These are phyloP conservation scores for Dichomitus squalens DNA, from an alignment of 1,284 basidiomycete species.

Conservation along the genomic window DNA sequence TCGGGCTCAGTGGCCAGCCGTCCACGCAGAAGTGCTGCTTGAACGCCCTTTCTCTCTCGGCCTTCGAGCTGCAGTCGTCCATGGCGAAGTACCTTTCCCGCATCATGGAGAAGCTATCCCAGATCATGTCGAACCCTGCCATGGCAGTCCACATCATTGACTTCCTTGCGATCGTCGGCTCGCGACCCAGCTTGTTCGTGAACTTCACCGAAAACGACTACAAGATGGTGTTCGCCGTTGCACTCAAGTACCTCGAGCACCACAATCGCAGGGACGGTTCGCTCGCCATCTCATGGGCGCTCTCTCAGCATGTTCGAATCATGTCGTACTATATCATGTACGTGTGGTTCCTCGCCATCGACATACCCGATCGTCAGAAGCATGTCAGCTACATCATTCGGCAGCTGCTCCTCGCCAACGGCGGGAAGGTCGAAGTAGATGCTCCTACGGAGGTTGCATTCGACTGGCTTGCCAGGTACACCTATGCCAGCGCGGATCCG, in stretches of 20 bases:
- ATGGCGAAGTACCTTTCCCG: slow-evolving; percentile 81
- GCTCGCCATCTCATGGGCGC: slow-evolving; percentile 77
- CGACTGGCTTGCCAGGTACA: slow-evolving; percentile 96
- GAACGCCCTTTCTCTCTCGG: slow-evolving; percentile 86
- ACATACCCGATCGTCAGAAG: slow-evolving; percentile 81
- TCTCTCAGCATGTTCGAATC: slow-evolving; percentile 94
- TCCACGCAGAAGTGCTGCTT: slow-evolving; percentile 91
- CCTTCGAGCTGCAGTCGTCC: slow-evolving; percentile 87
- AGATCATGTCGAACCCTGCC: slow-evolving; percentile 93
- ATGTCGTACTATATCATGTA: slow-evolving; percentile 95
- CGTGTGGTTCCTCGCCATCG: slow-evolving; percentile 92
- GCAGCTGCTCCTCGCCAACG: slow-evolving; percentile 88
- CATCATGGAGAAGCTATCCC: slow-evolving; percentile 88
- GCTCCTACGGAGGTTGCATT: slow-evolving; percentile 96
- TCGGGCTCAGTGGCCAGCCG: slow-evolving; percentile 78
- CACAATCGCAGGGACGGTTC: slow-evolving; percentile 75
- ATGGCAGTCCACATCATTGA: slow-evolving; percentile 97
- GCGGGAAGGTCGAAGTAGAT: slow-evolving; percentile 75
- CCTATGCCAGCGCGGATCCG: slow-evolving; percentile 93
- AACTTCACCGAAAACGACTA: slow-evolving; percentile 95
- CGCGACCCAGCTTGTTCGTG: slow-evolving; percentile 77
- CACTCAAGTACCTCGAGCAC: slow-evolving; percentile 92
- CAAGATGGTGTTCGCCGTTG: slow-evolving; percentile 94
- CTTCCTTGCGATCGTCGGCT: slow-evolving; percentile 88
- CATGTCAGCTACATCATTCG: slow-evolving; percentile 89